Base-by-base conservation (phyloP, 192 early-diverging fungal species). In the Gryganskiella cystojenkinii region DNA sequence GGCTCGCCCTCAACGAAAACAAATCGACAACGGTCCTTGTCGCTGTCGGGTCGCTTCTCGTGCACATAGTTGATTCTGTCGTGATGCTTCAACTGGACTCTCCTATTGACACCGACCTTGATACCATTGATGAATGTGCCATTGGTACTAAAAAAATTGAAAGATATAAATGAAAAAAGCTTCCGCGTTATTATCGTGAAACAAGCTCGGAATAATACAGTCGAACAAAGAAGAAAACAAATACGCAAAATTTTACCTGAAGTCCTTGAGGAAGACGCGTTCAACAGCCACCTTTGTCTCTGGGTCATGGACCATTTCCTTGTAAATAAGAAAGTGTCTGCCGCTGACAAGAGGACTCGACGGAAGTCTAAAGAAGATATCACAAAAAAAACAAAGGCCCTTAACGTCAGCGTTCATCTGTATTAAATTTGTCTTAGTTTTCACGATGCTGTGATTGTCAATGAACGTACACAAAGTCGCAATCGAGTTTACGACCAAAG, bases 81-180 rank as follows among this genome's bases (percentile, higher is more conserved):
- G 22, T 86, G 88, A 61, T 87, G 64, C 15, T 71, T 67, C 43
- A 94, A 83, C 65, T 86, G 81, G 17, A 86, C 62, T 2, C 85
- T 70, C 51, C 81, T 64, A 56, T 84, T 84, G 24, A 83, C 79
- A 4, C 68, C 74, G n/a, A 92, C 70, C 40, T 84, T 84, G 28
- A 57, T 57, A 17, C 84, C 86, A 67, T 91, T 91, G 66, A 94
- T 83, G 61, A 79, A 91, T 2, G 90, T 94, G 22, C 92, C 92
- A 58, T 94, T 91, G 15, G 89, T 84, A 81, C 90, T 91, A 35
- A 35, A 49, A 19, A 34, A 3, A 22, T 35, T 11, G 19, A 31
- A 24, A 34, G 28, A 28, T 13, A 45, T 14, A 60, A 25, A 15
- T 28, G 11, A 17, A 17, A 20, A 17, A 20, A 5, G 10, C 14